These are phyloP conservation scores for Cytospora chrysosperma DNA, from an alignment of 2,329 filamentous ascomycete genomes.

Conservation along the genomic window DNA sequence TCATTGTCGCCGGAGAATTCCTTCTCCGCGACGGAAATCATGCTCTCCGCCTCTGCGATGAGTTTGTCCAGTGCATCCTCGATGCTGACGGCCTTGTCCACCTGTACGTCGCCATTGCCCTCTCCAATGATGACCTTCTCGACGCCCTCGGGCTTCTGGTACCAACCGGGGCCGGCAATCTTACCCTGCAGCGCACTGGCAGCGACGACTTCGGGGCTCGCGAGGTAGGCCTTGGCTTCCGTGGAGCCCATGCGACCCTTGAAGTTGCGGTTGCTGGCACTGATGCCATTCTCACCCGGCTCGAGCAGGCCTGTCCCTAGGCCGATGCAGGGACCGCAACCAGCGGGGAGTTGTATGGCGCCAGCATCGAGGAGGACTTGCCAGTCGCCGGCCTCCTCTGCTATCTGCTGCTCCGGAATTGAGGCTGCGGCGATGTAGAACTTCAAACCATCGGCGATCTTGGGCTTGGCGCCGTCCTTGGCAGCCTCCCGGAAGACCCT, in stretches of 20 bases:
- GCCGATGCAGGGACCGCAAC: conserved; percentile 82
- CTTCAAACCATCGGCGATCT: conserved; percentile 72
- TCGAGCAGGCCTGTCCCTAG: conserved; percentile 77
- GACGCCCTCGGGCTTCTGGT: conserved; percentile 66
- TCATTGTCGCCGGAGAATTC: conserved; percentile 24
- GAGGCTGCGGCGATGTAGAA: conserved; percentile 93
- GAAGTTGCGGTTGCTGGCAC: conserved; percentile 84
- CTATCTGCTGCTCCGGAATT: conserved; percentile 68
- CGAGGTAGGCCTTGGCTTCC: conserved; percentile 80
- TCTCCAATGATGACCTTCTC: conserved; percentile 69
- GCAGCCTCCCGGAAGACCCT: conserved; percentile 81
- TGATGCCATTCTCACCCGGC: conserved; percentile 82
- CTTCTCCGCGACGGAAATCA: conserved; percentile 56
- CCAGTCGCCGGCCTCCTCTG: conserved; percentile 84
- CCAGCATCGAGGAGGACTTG: conserved; percentile 75
- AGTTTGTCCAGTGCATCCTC: conserved; percentile 72
- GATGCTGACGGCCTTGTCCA: conserved; percentile 64
- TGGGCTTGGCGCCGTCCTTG: conserved; percentile 59
- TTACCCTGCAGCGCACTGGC: conserved; percentile 75
- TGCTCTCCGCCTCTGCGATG: conserved; percentile 64
- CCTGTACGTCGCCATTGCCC: conserved; percentile 63
- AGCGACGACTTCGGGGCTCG: conserved; percentile 87
- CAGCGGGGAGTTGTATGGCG: conserved; percentile 64
- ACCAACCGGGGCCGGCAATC: conserved; percentile 74
- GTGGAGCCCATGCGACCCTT: conserved; percentile 85